A percentile compares a stretch with the other conserved stretches of the same genome.
phyloP scores from a whole-genome alignment of 768 basidiomycete species.

The Lactarius hatsudake region DNA sequence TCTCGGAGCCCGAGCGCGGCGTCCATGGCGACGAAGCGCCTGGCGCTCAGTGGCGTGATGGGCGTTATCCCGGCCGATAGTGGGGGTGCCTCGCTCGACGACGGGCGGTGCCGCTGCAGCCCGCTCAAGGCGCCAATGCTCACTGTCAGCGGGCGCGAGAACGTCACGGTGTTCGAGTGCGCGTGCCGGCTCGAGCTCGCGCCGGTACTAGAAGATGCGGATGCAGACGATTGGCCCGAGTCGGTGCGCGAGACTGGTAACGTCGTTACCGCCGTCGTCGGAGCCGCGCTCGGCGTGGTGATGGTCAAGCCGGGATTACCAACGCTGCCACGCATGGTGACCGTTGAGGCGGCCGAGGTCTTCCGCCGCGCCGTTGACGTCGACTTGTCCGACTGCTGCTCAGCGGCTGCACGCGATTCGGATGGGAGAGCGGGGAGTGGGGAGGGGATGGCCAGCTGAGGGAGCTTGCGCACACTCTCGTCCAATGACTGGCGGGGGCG shows the following conservation, averaged over 20 bases:
- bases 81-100: conserved; percentile 34
- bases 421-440: conserved; percentile 60
- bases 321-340: conserved; percentile 45
- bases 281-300: conserved; percentile 48
- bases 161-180: conserved; percentile 46
- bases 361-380: conserved; percentile 37
- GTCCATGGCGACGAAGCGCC: conserved; percentile 39
- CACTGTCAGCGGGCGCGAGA: conserved; percentile 59
- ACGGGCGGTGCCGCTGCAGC: conserved; percentile 48
- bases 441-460: conserved; percentile 53
- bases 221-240: conserved; percentile 41
- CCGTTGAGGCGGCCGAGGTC: conserved; percentile 42
- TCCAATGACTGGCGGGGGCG: conserved; percentile 35
- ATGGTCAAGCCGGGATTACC: conserved; percentile 45
- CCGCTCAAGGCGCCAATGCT: conserved; percentile 53
- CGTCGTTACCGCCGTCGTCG: conserved; percentile 60
- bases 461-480: conserved; percentile 41
- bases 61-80: conserved; percentile 24
- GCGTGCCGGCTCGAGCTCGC: conserved; percentile 33
- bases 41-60: conserved; percentile 34
- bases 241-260: conserved; percentile 45
- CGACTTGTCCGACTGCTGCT: conserved; percentile 32
- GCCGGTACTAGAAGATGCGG: background rate
- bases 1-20: conserved; percentile 47
- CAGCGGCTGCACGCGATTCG: conserved; percentile 40